Evolutionary conservation across 257 asterid genomes (phyloP), one percentile per base, ranked within the genome.

Genomic region (Nyctanthes arbortristis): DNA sequence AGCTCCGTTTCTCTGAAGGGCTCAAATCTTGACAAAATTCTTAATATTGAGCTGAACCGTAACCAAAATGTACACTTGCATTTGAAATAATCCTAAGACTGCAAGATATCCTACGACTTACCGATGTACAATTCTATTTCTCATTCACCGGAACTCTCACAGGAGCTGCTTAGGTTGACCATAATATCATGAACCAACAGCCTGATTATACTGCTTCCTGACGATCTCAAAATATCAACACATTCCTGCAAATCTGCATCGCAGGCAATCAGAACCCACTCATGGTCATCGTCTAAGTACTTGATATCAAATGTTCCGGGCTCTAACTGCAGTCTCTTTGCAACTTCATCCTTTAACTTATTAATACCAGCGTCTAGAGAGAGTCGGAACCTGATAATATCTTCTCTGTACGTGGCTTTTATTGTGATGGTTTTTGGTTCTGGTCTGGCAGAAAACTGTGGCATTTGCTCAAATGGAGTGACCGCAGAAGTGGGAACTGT

Each of bases 201-300:
- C 75, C 96, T 85, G 62, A 87, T 80, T 56, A 88, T 73, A 64
- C 72, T 85, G 63, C 84, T 68, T 3, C 95, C 85, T 2, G 95
- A 80, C 20, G 84, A 81, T 52, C 69, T 77, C 3, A 84, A 84
- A 37, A 90, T 29, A 57, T 90, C 95, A 1, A 88, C 4, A 66
- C 96, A 85, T 60, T 90, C 97, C 68, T 76, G 89, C 55, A 92
- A 71, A 66, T 92, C 98, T 2, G 88, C 88, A 40, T 92, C 92
- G 36, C 93, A 88, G 0, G 79, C 84, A 1, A 93, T 87, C 7
- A 85, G 77, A 35, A 93, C 97, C 98, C 97, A 93, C 71, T 93
- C 98, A 0, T 84, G 92, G 55, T 90, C 98, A 52, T 90, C 96
- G 25, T 90, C 98, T 5, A 87, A 84, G 75, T 93, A 87, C 79